Conservation (phyloP, 192 early-diverging fungal genomes). For the Dimargaris cristalligena region DNA sequence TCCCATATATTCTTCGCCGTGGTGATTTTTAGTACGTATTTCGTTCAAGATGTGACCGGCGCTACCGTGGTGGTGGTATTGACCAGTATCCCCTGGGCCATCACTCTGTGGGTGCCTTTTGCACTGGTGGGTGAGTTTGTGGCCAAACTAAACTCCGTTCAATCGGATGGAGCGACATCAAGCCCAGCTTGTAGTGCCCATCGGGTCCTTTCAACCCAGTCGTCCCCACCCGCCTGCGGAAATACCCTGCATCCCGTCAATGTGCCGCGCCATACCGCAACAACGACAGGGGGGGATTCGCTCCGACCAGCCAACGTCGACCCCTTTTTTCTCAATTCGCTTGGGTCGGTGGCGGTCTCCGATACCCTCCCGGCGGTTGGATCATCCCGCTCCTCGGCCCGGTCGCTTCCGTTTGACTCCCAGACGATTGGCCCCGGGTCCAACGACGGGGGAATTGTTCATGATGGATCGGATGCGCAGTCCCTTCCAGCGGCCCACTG, state of each 20-base stretch:
- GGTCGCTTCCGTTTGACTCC: background rate
- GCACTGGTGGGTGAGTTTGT: constrained; percentile 53
- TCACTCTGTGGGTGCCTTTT: constrained; percentile 88
- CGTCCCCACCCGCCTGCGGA: too few relatives aligned
- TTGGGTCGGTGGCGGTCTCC: background rate
- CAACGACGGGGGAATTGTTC: background rate
- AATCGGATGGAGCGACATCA: too few relatives aligned
- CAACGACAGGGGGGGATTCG: too few relatives aligned
- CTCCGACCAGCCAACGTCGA: background rate
- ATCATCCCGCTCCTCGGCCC: background rate
- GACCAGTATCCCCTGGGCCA: constrained; percentile 72
- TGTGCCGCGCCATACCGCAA: too few relatives aligned
- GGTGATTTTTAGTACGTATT: constrained; percentile 49
- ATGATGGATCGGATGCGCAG: too few relatives aligned
- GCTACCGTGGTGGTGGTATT: constrained; percentile 56
- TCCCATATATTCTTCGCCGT: constrained; percentile 48
- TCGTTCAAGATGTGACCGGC: constrained; percentile 29
- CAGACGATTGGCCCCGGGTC: background rate
- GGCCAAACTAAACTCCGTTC: background rate
- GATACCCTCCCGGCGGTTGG: background rate
- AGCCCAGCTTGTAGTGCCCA: too few relatives aligned
- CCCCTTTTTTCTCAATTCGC: background rate
- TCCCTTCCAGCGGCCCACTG: too few relatives aligned
- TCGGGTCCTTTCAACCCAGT: too few relatives aligned
- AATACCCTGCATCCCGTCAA: background rate